phyloP scores from a whole-genome alignment of 495 filamentous ascomycete species.

The Parathielavia appendiculata region DNA sequence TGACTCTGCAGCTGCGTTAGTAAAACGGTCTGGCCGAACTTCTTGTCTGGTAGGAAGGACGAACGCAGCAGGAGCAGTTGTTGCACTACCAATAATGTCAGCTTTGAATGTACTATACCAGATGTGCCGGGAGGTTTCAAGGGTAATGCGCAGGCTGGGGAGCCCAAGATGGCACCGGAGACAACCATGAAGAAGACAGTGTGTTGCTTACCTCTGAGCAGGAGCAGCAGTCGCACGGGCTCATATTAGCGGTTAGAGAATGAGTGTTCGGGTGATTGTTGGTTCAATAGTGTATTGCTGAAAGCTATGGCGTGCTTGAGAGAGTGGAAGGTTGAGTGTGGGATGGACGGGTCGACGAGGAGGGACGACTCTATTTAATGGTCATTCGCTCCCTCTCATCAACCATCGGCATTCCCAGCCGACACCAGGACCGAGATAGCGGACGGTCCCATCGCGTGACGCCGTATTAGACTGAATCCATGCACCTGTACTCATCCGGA shows the following conservation, averaged over 20 bases:
- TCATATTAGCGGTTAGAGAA: slow-evolving; percentile 17
- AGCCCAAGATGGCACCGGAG: too few species aligned
- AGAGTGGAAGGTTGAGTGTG: not conserved
- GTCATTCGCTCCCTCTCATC: not conserved
- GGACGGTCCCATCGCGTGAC: not conserved
- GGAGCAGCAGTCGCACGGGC: slow-evolving; percentile 17
- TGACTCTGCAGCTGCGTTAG: not conserved
- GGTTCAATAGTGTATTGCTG: not conserved
- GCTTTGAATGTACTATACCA: too few species aligned
- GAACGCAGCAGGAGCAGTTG: slow-evolving; percentile 29
- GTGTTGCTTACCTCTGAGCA: too few species aligned
- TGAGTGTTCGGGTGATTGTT: not conserved
- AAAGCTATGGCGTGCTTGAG: not conserved
- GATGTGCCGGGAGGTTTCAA: too few species aligned
- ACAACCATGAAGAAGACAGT: too few species aligned
- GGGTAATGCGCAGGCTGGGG: too few species aligned
- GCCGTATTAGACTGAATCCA: not conserved
- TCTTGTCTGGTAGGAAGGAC: not conserved
- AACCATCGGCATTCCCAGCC: not conserved
- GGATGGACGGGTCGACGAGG: not conserved
- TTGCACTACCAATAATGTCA: slow-evolving; percentile 2
- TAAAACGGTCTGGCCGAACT: not conserved
- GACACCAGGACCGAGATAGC: not conserved
- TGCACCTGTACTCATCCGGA: not conserved
- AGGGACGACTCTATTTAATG: not conserved